Conservation (phyloP, 345 rosid species). For the Psidium guajava region DNA sequence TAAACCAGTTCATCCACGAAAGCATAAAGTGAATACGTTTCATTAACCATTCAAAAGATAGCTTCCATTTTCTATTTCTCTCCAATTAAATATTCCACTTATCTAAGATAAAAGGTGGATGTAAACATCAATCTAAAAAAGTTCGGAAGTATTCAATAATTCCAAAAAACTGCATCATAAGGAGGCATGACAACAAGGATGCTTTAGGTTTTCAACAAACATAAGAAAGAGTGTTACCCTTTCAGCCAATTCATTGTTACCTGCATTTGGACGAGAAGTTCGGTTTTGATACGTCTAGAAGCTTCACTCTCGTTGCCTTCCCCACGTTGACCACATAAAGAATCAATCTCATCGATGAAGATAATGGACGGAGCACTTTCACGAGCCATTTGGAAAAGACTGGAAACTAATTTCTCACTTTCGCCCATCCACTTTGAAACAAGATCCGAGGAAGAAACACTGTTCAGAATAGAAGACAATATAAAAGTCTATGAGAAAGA, state of each 20-base stretch:
- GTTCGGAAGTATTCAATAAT: not conserved
- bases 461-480: constrained; percentile 12
- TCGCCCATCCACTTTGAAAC: constrained; percentile 99
- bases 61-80: not conserved
- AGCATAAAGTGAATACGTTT: not conserved
- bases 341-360: constrained; percentile 90
- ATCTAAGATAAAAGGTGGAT: not conserved
- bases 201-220: not conserved
- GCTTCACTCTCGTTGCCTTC: constrained; percentile 98
- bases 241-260: constrained; percentile 16
- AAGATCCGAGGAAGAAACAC: constrained; percentile 90
- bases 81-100: not conserved
- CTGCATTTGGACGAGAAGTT: constrained; percentile 99
- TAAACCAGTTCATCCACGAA: not conserved
- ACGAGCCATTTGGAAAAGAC: constrained; percentile 91
- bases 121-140: not conserved
- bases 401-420: constrained; percentile 90
- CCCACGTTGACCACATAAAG: constrained; percentile 86
- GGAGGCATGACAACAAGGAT: not conserved
- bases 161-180: not conserved
- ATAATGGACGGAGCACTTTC: constrained; percentile 94
- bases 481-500: not conserved
- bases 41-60: not conserved
- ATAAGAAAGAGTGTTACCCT: not conserved
- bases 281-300: constrained; percentile 91